Evolutionary conservation across 1,139 yeast genomes (phyloP), one percentile per base, ranked within the genome.

Genomic region (Zhuliangozyma blackwelliae): DNA sequence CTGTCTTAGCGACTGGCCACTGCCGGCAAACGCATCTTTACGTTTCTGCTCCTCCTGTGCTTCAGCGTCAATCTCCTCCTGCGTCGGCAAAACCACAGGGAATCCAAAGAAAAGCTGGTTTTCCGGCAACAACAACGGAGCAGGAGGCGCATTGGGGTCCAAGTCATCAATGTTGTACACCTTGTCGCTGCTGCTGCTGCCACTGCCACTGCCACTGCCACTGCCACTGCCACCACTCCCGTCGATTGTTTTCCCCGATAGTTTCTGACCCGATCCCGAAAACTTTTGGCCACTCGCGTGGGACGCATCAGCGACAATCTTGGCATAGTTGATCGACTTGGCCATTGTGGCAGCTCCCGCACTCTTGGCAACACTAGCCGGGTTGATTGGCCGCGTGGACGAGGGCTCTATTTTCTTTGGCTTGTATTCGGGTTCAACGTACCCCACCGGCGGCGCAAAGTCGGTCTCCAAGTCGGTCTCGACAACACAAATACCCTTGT

Each of bases 371-470:
- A 68, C 70, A 35, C 52, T 57, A 3, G 62, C 44, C 2, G 72
- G 70, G 27, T 59, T 55, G 25, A 65, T 65, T 10, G 68, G 59
- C 19, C 49, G 62, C 10, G 55, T 49, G 7, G 28, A 25, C 0
- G 63, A 49, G 2, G 77, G 67, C 39, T 66, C 66, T 5, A 40
- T 36, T 9, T 35, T 33, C 34, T 54, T 50, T 7, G 73, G 74
- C 34, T 54, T 63, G 46, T 79, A 79, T 48, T 79, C 84, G 1
- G 95, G 95, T 55, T 92, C 98, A 23, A 87, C 96, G 54, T 94
- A 94, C 0, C 99, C 99, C 5, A 92, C 96, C 0, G 98, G 99
- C 4, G 98, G 96, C 2, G 97, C 98, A 66, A 94, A 94, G 55
- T 94, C 99, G 0, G 97, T 95, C 44, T 87, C 95, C 46, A 94